Conservation (phyloP, 345 rosid genomes). For the Iberis pinnata region DNA sequence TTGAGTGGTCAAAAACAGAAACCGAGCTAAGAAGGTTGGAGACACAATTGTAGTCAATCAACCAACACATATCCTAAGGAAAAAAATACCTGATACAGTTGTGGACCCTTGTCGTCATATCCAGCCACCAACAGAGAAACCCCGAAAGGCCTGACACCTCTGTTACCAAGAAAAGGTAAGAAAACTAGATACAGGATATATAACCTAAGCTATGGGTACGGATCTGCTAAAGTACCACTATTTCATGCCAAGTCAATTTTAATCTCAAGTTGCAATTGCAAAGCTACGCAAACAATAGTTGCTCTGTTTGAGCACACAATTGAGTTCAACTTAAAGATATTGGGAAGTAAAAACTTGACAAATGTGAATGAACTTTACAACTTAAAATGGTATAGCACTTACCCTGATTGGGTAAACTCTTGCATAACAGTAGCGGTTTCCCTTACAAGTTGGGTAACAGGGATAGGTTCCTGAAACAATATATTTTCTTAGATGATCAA, state of each 20-base stretch:
- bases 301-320: not conserved
- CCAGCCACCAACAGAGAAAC: conserved; percentile 91
- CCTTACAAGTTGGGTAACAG: conserved; percentile 96
- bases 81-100: conserved; percentile 71
- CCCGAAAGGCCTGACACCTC: conserved; percentile 97
- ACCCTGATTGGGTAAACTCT: conserved; percentile 98
- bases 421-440: conserved; percentile 99
- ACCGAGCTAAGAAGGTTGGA: not conserved
- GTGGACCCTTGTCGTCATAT: conserved; percentile 92
- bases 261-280: not conserved
- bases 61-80: not conserved
- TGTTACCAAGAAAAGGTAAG: conserved; percentile 22
- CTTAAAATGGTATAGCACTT: conserved; percentile 1
- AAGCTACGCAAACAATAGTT: not conserved
- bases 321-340: not conserved
- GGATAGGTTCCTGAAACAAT: conserved; percentile 73
- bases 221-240: not conserved
- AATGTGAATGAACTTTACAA: not conserved
- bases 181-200: conserved; percentile 4
- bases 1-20: not conserved
- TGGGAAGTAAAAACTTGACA: not conserved
- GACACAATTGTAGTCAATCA: not conserved
- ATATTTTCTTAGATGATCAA: conserved; percentile 8
- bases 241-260: not conserved
- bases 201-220: not conserved